phyloP scores from a whole-genome alignment of 192 early-diverging fungal genomes.

The Pilaira anomala region DNA sequence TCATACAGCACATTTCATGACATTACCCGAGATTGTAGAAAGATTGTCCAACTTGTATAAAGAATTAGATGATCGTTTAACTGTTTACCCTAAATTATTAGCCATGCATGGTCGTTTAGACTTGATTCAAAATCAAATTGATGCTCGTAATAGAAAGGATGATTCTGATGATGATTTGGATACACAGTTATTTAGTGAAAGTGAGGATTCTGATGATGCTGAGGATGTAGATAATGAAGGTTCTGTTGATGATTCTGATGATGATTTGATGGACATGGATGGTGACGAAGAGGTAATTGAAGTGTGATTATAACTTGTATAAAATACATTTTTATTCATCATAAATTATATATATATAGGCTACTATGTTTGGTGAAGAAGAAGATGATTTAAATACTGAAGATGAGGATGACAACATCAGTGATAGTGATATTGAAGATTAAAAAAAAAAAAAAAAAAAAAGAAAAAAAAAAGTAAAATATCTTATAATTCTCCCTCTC shows the following conservation, averaged over 20 bases:
- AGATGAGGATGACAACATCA: constrained; percentile 13
- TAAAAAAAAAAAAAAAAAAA: background rate
- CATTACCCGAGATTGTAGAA: constrained; percentile 44
- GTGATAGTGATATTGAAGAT: constrained; percentile 18
- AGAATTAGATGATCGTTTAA: constrained; percentile 43
- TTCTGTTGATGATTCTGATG: constrained; percentile 8
- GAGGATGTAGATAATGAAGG: constrained; percentile 10
- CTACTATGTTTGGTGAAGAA: constrained; percentile 11
- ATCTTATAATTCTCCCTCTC: too few relatives aligned
- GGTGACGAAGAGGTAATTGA: constrained; percentile 1
- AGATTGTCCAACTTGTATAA: constrained; percentile 52
- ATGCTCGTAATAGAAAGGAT: constrained; percentile 39
- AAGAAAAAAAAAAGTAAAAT: too few relatives aligned
- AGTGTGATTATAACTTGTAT: too few relatives aligned
- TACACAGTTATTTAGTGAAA: background rate
- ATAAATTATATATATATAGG: background rate
- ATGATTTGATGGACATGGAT: background rate
- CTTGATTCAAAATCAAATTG: constrained; percentile 48
- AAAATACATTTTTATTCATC: too few relatives aligned
- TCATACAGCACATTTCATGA: constrained; percentile 55
- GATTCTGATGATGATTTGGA: constrained; percentile 13
- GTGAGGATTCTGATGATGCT: background rate
- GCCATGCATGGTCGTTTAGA: constrained; percentile 50
- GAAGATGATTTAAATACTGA: constrained; percentile 16
- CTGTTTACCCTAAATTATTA: constrained; percentile 45